Conservation (phyloP, 192 early-diverging fungal species). For the Mortierella alpina region DNA sequence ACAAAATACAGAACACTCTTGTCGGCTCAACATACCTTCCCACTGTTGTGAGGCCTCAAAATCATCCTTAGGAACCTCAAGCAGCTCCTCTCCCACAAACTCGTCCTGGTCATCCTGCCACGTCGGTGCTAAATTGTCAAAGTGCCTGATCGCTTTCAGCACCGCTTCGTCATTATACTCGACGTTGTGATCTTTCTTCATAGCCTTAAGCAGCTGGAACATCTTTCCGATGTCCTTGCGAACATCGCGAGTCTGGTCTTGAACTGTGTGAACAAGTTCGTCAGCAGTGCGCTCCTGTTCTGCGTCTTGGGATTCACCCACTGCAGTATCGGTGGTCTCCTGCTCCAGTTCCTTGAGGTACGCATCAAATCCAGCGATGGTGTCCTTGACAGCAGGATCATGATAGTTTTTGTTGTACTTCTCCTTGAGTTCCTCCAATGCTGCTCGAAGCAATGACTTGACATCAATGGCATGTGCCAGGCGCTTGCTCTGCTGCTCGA, state of each 20-base stretch:
- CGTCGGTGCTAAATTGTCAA: constrained; percentile 29
- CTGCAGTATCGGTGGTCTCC: constrained; percentile 21
- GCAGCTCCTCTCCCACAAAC: constrained; percentile 22
- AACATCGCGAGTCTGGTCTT: constrained; percentile 15
- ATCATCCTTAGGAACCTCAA: constrained; percentile 25
- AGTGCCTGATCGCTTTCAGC: constrained; percentile 21
- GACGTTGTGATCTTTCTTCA: constrained; percentile 41
- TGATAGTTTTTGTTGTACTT: constrained; percentile 80
- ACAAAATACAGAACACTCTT: background rate
- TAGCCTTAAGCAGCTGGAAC: constrained; percentile 30
- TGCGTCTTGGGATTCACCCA: constrained; percentile 20
- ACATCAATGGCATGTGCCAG: constrained; percentile 34
- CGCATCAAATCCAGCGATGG: constrained; percentile 71
- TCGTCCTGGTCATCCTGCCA: constrained; percentile 34
- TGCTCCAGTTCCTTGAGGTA: constrained; percentile 64
- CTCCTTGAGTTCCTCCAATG: constrained; percentile 64
- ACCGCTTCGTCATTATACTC: constrained; percentile 50
- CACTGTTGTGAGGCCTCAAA: background rate
- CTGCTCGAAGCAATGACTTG: constrained; percentile 38
- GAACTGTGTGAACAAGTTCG: background rate
- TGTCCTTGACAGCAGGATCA: constrained; percentile 74
- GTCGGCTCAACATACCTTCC: background rate
- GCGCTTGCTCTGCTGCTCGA: constrained; percentile 25
- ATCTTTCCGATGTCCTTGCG: constrained; percentile 41
- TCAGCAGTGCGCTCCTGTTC: constrained; percentile 17